Percentiles rank a stretch among this genome's conserved stretches.
Conservation (phyloP, 345 rosid genomes). For the Camelina sativa region DNA sequence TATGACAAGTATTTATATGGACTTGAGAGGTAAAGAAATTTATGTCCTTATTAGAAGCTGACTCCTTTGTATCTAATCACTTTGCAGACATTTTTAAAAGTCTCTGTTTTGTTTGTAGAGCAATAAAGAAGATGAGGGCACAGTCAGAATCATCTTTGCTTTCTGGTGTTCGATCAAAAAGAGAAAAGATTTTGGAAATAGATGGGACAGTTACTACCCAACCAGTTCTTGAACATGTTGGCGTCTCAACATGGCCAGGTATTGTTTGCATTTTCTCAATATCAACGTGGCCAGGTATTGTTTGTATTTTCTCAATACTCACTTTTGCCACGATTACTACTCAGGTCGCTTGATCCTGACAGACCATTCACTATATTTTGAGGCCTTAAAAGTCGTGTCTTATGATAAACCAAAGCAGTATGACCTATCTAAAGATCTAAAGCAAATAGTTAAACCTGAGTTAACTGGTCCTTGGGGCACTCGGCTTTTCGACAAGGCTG, state of each 20-base stretch:
- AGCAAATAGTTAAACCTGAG: conserved; percentile 90
- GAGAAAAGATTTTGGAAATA: conserved; percentile 82
- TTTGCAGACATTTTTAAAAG: background rate
- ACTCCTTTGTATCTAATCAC: conserved; percentile 21
- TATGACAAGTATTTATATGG: conserved; percentile 81
- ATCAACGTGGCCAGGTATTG: background rate
- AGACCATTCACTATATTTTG: conserved; percentile 91
- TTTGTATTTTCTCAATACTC: background rate
- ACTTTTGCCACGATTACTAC: conserved; percentile 26
- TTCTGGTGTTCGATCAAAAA: conserved; percentile 67
- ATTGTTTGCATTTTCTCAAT: conserved; percentile 1
- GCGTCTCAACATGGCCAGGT: conserved; percentile 98
- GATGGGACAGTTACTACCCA: conserved; percentile 96
- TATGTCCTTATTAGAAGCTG: background rate
- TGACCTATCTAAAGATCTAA: conserved; percentile 80
- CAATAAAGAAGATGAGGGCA: conserved; percentile 75
- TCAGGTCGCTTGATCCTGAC: conserved; percentile 88
- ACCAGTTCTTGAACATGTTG: conserved; percentile 98
- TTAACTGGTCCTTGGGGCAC: conserved; percentile 99
- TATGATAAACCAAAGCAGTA: conserved; percentile 88
- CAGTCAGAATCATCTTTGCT: conserved; percentile 90
- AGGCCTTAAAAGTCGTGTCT: conserved; percentile 85
- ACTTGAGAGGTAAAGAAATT: conserved; percentile 65
- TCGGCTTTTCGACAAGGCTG: conserved; percentile 95
- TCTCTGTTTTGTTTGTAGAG: conserved; percentile 52